Percentiles rank a stretch among this genome's conserved stretches.
phyloP scores from a whole-genome alignment of 73 alveolate genomes.

The Tetrahymena borealis region DNA sequence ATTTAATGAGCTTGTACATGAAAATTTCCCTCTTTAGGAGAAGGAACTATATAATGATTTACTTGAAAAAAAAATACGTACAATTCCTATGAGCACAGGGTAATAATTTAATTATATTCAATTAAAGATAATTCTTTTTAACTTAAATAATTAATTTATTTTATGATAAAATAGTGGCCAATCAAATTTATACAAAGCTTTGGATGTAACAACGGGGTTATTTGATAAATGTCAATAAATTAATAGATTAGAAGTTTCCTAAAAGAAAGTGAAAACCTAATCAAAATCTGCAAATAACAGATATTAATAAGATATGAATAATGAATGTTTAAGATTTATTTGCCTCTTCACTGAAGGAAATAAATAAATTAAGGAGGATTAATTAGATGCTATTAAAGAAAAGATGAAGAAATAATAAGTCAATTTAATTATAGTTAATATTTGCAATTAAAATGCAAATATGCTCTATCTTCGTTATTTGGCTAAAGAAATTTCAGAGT shows the following conservation, averaged over 20 bases:
- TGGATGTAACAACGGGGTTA: not conserved
- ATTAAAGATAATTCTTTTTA: not conserved
- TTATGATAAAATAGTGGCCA: not conserved
- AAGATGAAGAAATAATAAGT: not conserved
- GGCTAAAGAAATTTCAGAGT: not conserved
- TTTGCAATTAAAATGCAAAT: not conserved
- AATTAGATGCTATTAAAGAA: not conserved
- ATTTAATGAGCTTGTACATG: not conserved
- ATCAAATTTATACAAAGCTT: not conserved
- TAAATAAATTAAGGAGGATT: not conserved
- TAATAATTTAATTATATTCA: not conserved
- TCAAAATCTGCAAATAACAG: no score
- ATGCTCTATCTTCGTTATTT: not conserved
- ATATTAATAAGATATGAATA: no score
- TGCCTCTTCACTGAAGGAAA: not conserved
- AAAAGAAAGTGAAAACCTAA: not conserved
- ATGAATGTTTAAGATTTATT: not conserved
- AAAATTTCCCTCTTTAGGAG: not conserved
- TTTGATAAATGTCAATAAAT: not conserved
- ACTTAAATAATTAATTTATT: not conserved
- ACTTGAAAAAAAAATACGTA: not conserved
- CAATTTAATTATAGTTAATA: not conserved
- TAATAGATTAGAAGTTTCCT: not conserved
- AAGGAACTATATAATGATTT: not conserved
- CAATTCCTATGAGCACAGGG: not conserved